Conservation (phyloP, 352 stramenopile species). For the Globisporangium heterothallicum region DNA sequence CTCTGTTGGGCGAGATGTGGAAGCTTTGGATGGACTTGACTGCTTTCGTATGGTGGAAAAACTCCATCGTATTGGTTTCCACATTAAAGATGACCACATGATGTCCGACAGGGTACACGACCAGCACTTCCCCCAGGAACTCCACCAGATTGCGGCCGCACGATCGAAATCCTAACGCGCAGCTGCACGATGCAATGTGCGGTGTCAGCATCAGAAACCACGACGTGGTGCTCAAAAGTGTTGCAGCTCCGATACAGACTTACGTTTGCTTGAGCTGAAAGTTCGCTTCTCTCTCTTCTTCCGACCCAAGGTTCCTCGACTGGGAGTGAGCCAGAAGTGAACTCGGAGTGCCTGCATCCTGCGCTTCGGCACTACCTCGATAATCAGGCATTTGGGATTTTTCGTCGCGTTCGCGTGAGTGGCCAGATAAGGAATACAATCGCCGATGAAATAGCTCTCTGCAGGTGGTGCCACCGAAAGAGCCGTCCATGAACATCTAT, state of each 20-base stretch:
- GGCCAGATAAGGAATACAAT: no score
- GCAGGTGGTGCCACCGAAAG: no score
- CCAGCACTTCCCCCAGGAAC: conserved; percentile 45
- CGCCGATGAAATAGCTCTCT: no score
- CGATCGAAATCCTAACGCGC: conserved; percentile 38
- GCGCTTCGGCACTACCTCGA: background rate
- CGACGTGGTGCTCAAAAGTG: no score
- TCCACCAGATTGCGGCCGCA: conserved; percentile 41
- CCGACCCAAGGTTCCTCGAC: background rate
- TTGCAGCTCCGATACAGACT: no score
- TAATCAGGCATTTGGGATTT: background rate
- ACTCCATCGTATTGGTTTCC: conserved; percentile 60
- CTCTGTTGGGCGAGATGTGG: conserved; percentile 58
- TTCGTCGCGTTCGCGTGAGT: no score
- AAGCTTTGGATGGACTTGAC: conserved; percentile 60
- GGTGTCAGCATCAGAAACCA: no score
- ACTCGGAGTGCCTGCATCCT: background rate
- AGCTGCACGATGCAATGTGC: conserved; percentile 22
- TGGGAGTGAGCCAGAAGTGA: background rate
- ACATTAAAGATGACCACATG: conserved; percentile 61
- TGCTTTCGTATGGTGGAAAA: conserved; percentile 52
- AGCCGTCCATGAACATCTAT: no score
- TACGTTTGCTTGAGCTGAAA: conserved; percentile 36
- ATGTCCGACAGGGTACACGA: conserved; percentile 65
- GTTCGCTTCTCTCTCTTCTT: conserved; percentile 31